A percentile compares a stretch with the other conserved stretches of the same genome.
Conservation (phyloP, 2,329 filamentous ascomycete genomes). For the Sporothrix pallida region DNA sequence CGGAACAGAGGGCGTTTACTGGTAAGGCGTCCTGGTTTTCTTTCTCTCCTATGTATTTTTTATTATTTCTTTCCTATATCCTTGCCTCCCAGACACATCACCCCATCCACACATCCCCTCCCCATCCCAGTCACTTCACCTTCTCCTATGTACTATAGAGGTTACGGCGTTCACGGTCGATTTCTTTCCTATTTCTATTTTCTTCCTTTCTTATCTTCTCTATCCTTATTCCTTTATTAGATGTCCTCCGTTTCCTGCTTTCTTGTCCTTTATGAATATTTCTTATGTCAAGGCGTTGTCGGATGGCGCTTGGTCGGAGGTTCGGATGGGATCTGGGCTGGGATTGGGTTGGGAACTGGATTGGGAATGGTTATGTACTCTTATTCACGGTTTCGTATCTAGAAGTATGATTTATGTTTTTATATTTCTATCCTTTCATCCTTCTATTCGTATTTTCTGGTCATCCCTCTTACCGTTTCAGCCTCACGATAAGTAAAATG, state of each 20-base stretch:
- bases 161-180: neutral
- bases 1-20: neutral
- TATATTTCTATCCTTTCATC: neutral
- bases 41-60: neutral
- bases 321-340: neutral
- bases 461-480: neutral
- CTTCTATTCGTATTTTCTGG: neutral
- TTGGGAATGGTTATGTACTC: neutral
- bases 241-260: neutral
- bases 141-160: neutral
- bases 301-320: neutral
- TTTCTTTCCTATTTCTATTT: neutral
- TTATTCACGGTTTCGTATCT: neutral
- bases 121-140: neutral
- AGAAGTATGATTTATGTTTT: neutral
- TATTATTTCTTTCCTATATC: neutral
- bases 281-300: neutral
- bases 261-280: constrained; percentile 2
- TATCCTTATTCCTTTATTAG: neutral
- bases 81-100: neutral
- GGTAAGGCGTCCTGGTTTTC: constrained; percentile 6
- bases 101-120: neutral
- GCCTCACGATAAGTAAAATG: constrained; percentile 6
- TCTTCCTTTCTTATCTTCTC: neutral
- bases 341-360: neutral